Conservation (phyloP, 1,139 yeast species). For the Yarrowia galli region DNA sequence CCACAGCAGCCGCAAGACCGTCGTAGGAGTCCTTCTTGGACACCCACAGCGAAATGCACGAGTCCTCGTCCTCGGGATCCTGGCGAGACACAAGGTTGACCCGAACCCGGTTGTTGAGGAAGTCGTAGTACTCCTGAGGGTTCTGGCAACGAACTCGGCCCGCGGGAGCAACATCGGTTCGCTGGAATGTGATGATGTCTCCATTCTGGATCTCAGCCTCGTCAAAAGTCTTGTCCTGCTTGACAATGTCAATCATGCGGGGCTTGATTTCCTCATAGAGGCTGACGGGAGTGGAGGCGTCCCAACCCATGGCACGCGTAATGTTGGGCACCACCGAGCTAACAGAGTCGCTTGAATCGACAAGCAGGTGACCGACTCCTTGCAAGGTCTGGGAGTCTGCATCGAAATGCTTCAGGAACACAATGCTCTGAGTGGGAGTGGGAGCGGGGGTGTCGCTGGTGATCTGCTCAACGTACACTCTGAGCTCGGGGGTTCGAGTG, state of each 20-base stretch:
- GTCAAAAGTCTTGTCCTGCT: conserved; percentile 58
- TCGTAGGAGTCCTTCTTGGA: conserved; percentile 66
- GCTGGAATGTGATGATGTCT: conserved; percentile 74
- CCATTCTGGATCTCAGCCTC: conserved; percentile 77
- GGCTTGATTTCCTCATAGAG: conserved; percentile 78
- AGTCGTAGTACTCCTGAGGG: conserved; percentile 51
- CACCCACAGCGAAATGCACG: conserved; percentile 70
- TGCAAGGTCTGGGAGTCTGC: conserved; percentile 59
- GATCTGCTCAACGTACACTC: conserved; percentile 21
- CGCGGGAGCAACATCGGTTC: conserved; percentile 43
- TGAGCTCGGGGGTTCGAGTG: neutral
- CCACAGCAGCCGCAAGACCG: conserved; percentile 67
- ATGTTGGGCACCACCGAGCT: conserved; percentile 57
- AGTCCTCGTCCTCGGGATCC: conserved; percentile 47
- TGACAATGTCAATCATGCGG: conserved; percentile 62
- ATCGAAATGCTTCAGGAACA: conserved; percentile 79
- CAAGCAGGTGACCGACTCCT: conserved; percentile 70
- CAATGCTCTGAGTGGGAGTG: conserved; percentile 52
- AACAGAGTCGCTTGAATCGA: conserved; percentile 60
- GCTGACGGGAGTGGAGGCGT: conserved; percentile 53
- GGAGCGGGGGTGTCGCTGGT: conserved; percentile 3
- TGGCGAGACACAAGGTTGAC: conserved; percentile 66
- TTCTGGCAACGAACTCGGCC: conserved; percentile 23
- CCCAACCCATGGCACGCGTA: conserved; percentile 58
- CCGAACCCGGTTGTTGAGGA: conserved; percentile 70